Evolutionary conservation across 768 basidiomycete genomes (phyloP), one percentile per base, ranked within the genome.

Genomic region (Candolleomyces aberdarensis): DNA sequence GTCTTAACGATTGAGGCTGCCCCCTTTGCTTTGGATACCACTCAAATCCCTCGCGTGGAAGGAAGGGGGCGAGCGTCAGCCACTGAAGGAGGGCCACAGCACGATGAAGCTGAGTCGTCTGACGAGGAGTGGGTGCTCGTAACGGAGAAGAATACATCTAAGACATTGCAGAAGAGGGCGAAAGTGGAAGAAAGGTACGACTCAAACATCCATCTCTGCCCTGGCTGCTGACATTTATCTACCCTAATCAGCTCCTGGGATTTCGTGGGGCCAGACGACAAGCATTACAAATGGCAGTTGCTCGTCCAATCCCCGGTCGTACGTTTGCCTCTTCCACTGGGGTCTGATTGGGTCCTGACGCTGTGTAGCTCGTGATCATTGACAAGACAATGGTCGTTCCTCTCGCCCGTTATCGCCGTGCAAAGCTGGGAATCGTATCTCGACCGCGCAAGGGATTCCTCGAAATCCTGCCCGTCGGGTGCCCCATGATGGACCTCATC

Each of bases 211-310:
- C 26, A 14, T 31, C n/a, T 19, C 29, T 11, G 22, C 9, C 9
- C 39, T 41, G 39, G 44, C 13, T 29, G 22, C 17, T 20, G 4
- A 26, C n/a, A 31, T 8, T 36, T 44, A 26, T 17, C 47, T 2
- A 56, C 36, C 20, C 40, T n/a, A 19, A n/a, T 17, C 56, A 76
- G 76, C 43, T 72, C 72, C 10, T 77, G 78, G 78, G 66, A 71
- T 40, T 76, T 80, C 59, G 67, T 61, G 4, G 71, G 75, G 7
- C 71, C 77, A 17, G 75, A 78, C 61, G 63, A 63, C 17, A 64
- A 69, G 60, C 63, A 68, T 32, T 76, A 77, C 62, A 74, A 68
- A 56, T 77, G 78, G 77, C 74, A 77, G 57, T 64, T 80, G 55
- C 71, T 74, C 61, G 63, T 76, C 17, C 72, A 70, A 19, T 74